Percentiles rank a stretch among this genome's conserved stretches.
Conservation (phyloP, 2,329 filamentous ascomycete species). For the Sporothrix globosa region DNA sequence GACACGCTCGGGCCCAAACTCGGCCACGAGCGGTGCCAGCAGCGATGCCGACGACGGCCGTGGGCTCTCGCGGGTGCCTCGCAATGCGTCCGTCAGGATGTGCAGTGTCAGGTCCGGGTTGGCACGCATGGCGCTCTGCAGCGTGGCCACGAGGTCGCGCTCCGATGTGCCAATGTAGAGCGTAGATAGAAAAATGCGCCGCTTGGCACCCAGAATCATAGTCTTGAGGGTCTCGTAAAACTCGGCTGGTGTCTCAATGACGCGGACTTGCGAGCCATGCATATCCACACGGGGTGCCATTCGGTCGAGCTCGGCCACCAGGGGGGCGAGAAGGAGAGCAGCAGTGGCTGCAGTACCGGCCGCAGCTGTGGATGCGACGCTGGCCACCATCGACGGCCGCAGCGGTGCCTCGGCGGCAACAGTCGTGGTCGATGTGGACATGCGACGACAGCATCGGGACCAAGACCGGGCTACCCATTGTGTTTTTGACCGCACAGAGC, state of each 20-base stretch:
- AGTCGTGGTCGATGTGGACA: conserved; percentile 17
- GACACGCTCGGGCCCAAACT: conserved; percentile 82
- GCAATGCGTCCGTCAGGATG: conserved; percentile 86
- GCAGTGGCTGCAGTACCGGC: neutral
- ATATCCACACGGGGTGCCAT: conserved; percentile 91
- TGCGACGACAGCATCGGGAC: conserved; percentile 5
- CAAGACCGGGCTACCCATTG: conserved; percentile 16
- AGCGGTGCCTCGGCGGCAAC: neutral
- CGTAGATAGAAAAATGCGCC: conserved; percentile 88
- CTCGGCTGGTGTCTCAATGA: conserved; percentile 78
- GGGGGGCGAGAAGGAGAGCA: conserved; percentile 52
- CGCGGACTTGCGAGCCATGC: conserved; percentile 74
- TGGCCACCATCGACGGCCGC: conserved; percentile 9
- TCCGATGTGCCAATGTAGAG: conserved; percentile 95
- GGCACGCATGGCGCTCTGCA: conserved; percentile 71
- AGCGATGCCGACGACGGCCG: conserved; percentile 85
- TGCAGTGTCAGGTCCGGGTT: conserved; percentile 81
- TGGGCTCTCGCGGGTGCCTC: conserved; percentile 89
- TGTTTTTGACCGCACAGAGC: neutral
- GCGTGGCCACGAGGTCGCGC: conserved; percentile 75
- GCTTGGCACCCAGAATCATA: conserved; percentile 79
- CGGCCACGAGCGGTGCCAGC: conserved; percentile 76
- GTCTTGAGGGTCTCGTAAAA: conserved; percentile 91
- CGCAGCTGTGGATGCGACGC: neutral
- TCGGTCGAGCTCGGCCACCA: conserved; percentile 76